Conservation (phyloP, 495 filamentous ascomycete genomes). For the Daldinia childiae region DNA sequence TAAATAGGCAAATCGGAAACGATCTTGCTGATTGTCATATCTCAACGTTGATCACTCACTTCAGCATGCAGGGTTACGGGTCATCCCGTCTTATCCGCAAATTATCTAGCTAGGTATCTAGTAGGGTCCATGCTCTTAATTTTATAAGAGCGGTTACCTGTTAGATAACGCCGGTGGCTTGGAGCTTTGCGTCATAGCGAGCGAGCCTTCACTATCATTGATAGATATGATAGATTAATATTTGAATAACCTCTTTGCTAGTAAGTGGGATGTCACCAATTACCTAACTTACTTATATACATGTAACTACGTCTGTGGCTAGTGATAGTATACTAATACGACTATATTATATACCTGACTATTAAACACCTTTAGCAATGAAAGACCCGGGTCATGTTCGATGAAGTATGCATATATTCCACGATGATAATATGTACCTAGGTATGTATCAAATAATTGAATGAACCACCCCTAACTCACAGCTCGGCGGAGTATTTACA, state of each 20-base stretch:
- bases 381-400: not conserved
- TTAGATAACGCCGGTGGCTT: not conserved
- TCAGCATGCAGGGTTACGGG: slow-evolving; percentile 13
- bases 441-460: slow-evolving; percentile 16
- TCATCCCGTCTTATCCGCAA: slow-evolving; percentile 11
- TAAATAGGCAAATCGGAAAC: not conserved
- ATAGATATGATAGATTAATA: not conserved
- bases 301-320: no score
- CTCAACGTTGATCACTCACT: slow-evolving; percentile 7
- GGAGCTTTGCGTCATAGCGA: not conserved
- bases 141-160: not conserved
- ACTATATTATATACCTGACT: not conserved
- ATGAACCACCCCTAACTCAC: slow-evolving; percentile 8
- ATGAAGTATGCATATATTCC: slow-evolving; percentile 8
- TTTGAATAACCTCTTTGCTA: not conserved
- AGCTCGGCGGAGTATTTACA: slow-evolving; percentile 29
- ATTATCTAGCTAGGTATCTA: not conserved
- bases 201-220: no score
- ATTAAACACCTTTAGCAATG: not conserved
- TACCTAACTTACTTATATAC: not conserved
- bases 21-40: not conserved
- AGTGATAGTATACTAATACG: not conserved
- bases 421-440: not conserved
- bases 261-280: not conserved
- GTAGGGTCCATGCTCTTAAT: not conserved